A percentile compares a stretch with the other conserved stretches of the same genome.
Evolutionary conservation across 345 rosid genomes (phyloP).

Genomic region (Heritiera littoralis): DNA sequence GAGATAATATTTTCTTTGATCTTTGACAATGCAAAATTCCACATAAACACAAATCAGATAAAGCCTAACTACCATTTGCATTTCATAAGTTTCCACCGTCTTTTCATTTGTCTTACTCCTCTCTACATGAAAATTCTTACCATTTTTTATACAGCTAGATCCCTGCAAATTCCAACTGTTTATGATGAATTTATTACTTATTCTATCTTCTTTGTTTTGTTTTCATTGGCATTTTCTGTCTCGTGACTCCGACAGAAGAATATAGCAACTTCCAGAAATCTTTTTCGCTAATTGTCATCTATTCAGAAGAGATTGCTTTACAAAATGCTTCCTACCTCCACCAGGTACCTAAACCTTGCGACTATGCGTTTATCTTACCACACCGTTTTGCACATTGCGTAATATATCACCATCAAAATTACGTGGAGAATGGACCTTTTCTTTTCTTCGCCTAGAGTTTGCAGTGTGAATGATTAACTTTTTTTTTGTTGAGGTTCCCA

Average conservation of each 20-base stretch:
- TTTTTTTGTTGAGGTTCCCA: no score
- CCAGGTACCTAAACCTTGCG: neutral
- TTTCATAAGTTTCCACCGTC: neutral
- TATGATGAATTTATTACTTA: neutral
- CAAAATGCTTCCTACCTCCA: neutral
- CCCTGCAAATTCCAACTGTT: no score
- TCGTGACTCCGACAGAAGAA: no score
- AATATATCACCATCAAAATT: no score
- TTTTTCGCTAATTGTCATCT: constrained; percentile 1
- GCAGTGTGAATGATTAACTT: constrained; percentile 6
- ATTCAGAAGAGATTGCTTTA: neutral
- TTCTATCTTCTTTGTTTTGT: no score
- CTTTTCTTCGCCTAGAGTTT: neutral
- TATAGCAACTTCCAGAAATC: no score
- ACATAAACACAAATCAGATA: neutral
- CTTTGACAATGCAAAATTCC: neutral
- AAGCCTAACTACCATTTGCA: neutral
- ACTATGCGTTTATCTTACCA: neutral
- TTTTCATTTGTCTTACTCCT: neutral
- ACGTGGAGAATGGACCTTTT: no score
- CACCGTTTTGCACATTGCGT: no score
- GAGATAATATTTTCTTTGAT: no score
- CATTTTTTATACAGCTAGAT: no score
- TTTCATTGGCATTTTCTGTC: no score
- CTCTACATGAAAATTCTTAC: no score